Evolutionary conservation across 2,329 filamentous ascomycete species (phyloP), one percentile per base, ranked within the genome.

Genomic region (Neofusicoccum sp.): DNA sequence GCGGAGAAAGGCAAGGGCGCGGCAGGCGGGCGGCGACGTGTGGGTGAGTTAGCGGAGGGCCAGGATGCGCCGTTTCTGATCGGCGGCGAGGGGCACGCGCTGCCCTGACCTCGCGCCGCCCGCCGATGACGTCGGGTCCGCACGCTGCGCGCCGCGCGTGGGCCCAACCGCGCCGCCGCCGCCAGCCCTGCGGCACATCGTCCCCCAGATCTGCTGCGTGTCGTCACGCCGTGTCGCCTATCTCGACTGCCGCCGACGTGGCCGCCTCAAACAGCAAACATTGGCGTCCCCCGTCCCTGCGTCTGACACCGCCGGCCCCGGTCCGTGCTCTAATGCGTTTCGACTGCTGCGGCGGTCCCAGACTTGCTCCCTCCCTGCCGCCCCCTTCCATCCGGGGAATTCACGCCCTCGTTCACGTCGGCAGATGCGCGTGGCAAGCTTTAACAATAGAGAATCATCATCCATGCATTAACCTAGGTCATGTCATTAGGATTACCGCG

Each of bases 51-150:
- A 20, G 49, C 41, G 26, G 49, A 54, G 36, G 36, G 51, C 51
- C 43, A 56, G 51, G 51, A 56, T 56, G 51, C 28, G 51, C 51
- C 51, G 51, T 41, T 56, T 43, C 30, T 56, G 51, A 56, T 56
- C 51, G 51, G 51, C 51, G 38, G 34, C 49, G 49, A 53, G 43
- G 56, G 56, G 56, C 56, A 57, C 49, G 16, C 20, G n/a, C 11
- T 14, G 24, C 34, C 14, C 43, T 56, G 51, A 56, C 51, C 36
- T 56, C n/a, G 43, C 20, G 20, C 20, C 49, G 16, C 20, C 16
- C 11, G 26, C 34, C 34, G 24, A 56, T 56, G 51, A 56, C 51
- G 51, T 56, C n/a, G 43, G 43, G 40, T 43, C 40, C 16, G 26
- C 6, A 24, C 16, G n/a, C 40, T 43, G 40, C 40, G 40, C 16